Evolutionary conservation across 225 moss, liverwort and hornwort genomes (phyloP).

Genomic region (Marchantia polymorpha): DNA sequence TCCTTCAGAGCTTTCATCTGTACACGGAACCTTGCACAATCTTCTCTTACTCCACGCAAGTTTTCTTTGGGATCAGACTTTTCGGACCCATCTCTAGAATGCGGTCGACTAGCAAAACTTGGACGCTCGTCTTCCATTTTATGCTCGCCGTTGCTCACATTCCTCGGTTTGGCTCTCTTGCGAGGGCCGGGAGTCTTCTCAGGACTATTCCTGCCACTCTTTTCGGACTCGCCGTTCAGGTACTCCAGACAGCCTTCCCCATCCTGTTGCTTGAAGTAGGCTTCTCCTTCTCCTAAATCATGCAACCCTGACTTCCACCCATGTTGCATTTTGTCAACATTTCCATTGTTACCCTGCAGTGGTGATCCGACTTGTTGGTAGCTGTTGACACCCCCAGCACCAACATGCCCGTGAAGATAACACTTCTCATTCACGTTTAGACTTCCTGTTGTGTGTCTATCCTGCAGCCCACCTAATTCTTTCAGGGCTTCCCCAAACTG

Average conservation of each 20-base stretch:
- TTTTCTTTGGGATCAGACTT: constrained; percentile 41
- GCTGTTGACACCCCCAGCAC: background rate
- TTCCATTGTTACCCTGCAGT: constrained; percentile 25
- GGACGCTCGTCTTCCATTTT: constrained; percentile 22
- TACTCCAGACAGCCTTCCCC: constrained; percentile 17
- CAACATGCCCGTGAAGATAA: constrained; percentile 8
- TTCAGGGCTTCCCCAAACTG: constrained; percentile 53
- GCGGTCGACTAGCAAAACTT: constrained; percentile 22
- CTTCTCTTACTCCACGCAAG: constrained; percentile 58
- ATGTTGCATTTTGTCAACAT: constrained; percentile 43
- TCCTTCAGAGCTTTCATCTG: constrained; percentile 70
- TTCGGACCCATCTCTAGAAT: constrained; percentile 38
- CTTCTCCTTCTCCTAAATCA: constrained; percentile 39
- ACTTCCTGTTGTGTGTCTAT: constrained; percentile 25
- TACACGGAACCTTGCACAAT: constrained; percentile 74
- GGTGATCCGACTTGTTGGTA: constrained; percentile 33
- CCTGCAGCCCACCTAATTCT: constrained; percentile 46
- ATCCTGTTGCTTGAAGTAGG: constrained; percentile 20
- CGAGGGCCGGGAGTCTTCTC: constrained; percentile 9
- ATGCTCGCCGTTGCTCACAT: constrained; percentile 7
- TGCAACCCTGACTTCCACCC: constrained; percentile 69
- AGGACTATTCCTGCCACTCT: constrained; percentile 33
- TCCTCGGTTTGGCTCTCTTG: constrained; percentile 25
- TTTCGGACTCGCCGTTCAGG: constrained; percentile 27
- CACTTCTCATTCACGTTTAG: constrained; percentile 21